phyloP scores from a whole-genome alignment of 257 asterid genomes.

The Solanum pinnatisectum region DNA sequence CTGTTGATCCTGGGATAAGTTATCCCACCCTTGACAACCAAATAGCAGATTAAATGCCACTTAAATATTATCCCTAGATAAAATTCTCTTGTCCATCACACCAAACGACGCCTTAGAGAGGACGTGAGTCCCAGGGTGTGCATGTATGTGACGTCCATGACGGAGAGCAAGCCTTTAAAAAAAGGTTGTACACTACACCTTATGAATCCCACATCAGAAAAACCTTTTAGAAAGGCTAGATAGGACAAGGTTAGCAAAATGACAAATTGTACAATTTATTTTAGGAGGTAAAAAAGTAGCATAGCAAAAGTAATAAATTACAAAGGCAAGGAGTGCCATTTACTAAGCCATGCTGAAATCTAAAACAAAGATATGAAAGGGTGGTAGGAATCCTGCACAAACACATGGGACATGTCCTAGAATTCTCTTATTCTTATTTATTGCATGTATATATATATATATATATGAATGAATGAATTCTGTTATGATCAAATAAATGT shows the following conservation, averaged over 20 bases:
- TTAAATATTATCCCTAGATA: no score
- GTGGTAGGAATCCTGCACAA: slow-evolving; percentile 10
- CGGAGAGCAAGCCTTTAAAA: not conserved
- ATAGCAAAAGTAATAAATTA: not conserved
- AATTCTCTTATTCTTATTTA: not conserved
- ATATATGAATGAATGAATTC: not conserved
- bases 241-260: not conserved
- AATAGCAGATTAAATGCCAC: no score
- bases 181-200: not conserved
- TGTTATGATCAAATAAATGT: not conserved
- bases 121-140: not conserved
- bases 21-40: no score
- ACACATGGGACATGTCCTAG: slow-evolving; percentile 19
- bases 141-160: not conserved
- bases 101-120: not conserved
- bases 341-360: slow-evolving; percentile 12
- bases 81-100: no score
- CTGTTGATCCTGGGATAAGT: no score
- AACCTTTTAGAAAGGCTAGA: not conserved
- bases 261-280: not conserved
- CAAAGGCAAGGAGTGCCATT: not conserved
- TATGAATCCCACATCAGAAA: not conserved
- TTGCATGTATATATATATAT: not conserved
- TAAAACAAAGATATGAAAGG: slow-evolving; percentile 3
- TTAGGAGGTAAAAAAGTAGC: not conserved